Evolutionary conservation across 371 early-diverging fungal genomes (phyloP).

Genomic region (Phascolomyces articulosus): DNA sequence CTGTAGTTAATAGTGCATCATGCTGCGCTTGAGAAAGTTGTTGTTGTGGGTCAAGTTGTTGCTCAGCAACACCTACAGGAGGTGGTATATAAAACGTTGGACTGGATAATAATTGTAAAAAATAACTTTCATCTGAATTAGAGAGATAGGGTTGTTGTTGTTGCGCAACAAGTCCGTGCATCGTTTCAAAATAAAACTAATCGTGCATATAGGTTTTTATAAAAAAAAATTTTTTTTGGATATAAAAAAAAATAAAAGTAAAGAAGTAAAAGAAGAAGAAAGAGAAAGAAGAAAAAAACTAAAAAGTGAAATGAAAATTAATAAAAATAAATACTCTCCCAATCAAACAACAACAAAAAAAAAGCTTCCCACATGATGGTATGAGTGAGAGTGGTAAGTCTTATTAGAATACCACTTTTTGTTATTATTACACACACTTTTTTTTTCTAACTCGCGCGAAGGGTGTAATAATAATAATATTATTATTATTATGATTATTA

Average conservation of each 20-base stretch:
- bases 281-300: not conserved
- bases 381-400: too few species aligned
- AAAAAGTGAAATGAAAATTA: not conserved
- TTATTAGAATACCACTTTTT: too few species aligned
- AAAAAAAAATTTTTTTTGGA: too few species aligned
- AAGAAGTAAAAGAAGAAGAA: not conserved
- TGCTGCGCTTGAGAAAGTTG: not conserved
- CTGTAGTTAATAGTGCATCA: not conserved
- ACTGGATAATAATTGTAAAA: not conserved
- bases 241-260: not conserved
- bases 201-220: not conserved
- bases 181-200: too few species aligned
- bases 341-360: not conserved
- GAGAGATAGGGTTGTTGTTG: not conserved
- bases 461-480: too few species aligned
- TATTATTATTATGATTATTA: not conserved
- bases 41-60: not conserved
- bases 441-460: too few species aligned
- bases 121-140: not conserved
- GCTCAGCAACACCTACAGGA: not conserved
- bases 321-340: not conserved
- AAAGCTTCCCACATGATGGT: too few species aligned
- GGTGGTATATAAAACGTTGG: not conserved
- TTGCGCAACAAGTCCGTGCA: slow-evolving; percentile 8
- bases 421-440: too few species aligned